Conservation (phyloP, 1,284 basidiomycete species). For the Fomitiporia mediterranea region DNA sequence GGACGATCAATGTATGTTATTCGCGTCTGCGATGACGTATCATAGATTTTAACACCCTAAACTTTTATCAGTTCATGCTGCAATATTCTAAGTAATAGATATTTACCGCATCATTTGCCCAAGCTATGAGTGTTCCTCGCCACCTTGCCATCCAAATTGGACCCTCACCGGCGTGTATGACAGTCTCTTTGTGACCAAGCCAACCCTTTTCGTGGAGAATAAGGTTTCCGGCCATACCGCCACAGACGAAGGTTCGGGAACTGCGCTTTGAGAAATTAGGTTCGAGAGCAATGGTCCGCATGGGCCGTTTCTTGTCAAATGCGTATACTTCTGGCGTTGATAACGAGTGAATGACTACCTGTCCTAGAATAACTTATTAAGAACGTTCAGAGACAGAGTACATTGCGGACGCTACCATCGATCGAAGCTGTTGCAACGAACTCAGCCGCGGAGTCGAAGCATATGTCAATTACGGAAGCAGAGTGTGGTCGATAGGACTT, state of each 20-base stretch:
- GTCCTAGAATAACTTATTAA: constrained; percentile 47
- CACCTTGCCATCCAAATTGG: constrained; percentile 92
- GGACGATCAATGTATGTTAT: constrained; percentile 89
- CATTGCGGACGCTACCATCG: constrained; percentile 62
- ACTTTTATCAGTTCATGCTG: neutral
- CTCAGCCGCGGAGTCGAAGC: constrained; percentile 81
- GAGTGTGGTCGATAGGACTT: constrained; percentile 91
- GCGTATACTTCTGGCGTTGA: constrained; percentile 79
- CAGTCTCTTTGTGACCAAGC: constrained; percentile 90
- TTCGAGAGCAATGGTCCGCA: constrained; percentile 87
- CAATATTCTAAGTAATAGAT: neutral
- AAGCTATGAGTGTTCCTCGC: constrained; percentile 85
- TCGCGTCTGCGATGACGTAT: constrained; percentile 72
- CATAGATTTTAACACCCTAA: constrained; percentile 93
- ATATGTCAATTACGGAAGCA: constrained; percentile 86
- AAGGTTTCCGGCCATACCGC: constrained; percentile 87
- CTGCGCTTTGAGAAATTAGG: constrained; percentile 83
- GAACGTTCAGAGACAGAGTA: neutral
- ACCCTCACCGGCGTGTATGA: constrained; percentile 86
- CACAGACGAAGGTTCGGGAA: constrained; percentile 86
- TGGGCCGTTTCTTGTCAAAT: constrained; percentile 91
- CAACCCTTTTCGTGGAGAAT: constrained; percentile 92
- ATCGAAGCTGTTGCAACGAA: constrained; percentile 92
- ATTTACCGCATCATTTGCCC: constrained; percentile 89
- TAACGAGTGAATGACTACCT: constrained; percentile 86